Base-by-base conservation (phyloP, 179 eudicot genomes). In the Silene coronaria region DNA sequence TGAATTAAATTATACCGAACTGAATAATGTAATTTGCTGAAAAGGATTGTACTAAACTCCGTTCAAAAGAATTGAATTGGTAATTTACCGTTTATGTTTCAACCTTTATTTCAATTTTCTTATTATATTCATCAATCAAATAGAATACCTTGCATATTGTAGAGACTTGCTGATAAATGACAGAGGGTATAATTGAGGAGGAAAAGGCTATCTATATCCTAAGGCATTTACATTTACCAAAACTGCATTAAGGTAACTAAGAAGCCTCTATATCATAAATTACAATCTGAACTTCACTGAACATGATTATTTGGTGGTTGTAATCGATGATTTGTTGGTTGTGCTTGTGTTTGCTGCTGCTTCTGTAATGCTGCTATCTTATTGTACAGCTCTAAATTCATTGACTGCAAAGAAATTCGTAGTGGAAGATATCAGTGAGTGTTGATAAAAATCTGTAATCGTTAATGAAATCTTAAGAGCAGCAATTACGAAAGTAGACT, bases 331-430 rank as follows among this genome's bases (percentile, higher is more conserved):
- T 73, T 81, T 26, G 81, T 74, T 73, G 86, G 73, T 64, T 84
- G 89, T 23, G 86, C 65, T n/a, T 74, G 78, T 70, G 82, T 28
- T 78, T 84, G 96, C 78, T 86, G 87, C 55, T 87, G 91, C 62
- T 82, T 83, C 58, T 88, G 88, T 45, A 90, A 51, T n/a, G 86
- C 87, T 59, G 89, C 91, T 90, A 91, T 89, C 76, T 88, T 87
- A 83, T 85, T 87, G 85, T 80, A 90, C 74, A 90, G 78, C 26
- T 91, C 97, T 85, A 89, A 76, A 72, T 90, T 89, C 91, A 88
- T 85, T n/a, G 92, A 85, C 89, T 91, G 89, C 87, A 78, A 73
- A 68, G 1, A 72, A 19, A 70, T 16, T 2, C 70, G 24, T 51
- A 26, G 21, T 34, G 69, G 30, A 46, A 21, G 30, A 26, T 28